Conservation (phyloP, 768 basidiomycete genomes). For the Tylopilus rubrobrunneus region DNA sequence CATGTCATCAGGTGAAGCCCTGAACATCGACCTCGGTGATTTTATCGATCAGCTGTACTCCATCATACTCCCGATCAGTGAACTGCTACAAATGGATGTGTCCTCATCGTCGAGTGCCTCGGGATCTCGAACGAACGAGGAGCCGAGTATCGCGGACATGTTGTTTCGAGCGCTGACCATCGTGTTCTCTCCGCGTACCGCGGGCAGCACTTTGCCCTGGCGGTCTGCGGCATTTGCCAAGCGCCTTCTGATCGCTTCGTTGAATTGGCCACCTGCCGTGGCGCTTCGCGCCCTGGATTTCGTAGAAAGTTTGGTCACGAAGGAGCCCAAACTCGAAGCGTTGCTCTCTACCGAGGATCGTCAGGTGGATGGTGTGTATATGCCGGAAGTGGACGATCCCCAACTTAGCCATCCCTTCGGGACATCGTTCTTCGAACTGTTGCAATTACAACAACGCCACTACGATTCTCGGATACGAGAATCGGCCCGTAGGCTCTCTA, state of each 20-base stretch:
- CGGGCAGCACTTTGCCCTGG: slow-evolving; percentile 57
- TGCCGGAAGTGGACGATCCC: slow-evolving; percentile 85
- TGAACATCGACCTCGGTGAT: slow-evolving; percentile 91
- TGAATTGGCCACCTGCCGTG: slow-evolving; percentile 73
- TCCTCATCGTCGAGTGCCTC: slow-evolving; percentile 27
- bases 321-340: slow-evolving; percentile 78
- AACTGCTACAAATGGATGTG: slow-evolving; percentile 62
- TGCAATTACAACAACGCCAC: slow-evolving; percentile 56
- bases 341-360: slow-evolving; percentile 87
- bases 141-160: slow-evolving; percentile 54
- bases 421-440: slow-evolving; percentile 83
- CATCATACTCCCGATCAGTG: slow-evolving; percentile 70
- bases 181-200: slow-evolving; percentile 72
- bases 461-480: slow-evolving; percentile 65
- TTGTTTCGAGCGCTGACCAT: slow-evolving; percentile 83
- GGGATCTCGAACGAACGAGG: slow-evolving; percentile 25
- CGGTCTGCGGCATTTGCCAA: slow-evolving; percentile 91
- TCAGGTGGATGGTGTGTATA: slow-evolving; percentile 78
- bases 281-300: slow-evolving; percentile 72
- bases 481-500: slow-evolving; percentile 58
- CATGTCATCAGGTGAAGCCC: slow-evolving; percentile 72
- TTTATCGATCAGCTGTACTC: slow-evolving; percentile 84
- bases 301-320: slow-evolving; percentile 64
- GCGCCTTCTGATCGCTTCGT: slow-evolving; percentile 74
- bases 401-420: slow-evolving; percentile 79